Conservation (phyloP, 2,329 filamentous ascomycete species). For the Pseudocercospora cruenta region DNA sequence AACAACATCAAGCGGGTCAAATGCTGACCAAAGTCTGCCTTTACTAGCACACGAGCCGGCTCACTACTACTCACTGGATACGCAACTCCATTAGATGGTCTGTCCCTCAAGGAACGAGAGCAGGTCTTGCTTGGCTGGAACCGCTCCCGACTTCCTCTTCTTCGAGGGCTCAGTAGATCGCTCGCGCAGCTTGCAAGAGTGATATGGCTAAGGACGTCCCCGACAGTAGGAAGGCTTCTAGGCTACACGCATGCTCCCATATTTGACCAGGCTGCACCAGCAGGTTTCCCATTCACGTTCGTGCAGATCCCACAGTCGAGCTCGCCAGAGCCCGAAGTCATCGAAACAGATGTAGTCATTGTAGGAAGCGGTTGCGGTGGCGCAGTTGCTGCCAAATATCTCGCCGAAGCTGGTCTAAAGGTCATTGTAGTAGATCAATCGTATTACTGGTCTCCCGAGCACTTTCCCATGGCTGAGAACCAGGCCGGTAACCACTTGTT, state of each 20-base stretch:
- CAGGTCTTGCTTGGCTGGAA: constrained; percentile 66
- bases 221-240: constrained; percentile 58
- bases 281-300: constrained; percentile 62
- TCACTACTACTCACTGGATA: constrained; percentile 70
- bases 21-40: constrained; percentile 21
- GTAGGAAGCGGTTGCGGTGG: constrained; percentile 87
- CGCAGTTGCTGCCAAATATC: constrained; percentile 76
- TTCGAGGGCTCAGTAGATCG: constrained; percentile 61
- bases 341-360: constrained; percentile 82
- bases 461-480: constrained; percentile 73
- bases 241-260: constrained; percentile 62
- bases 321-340: constrained; percentile 53
- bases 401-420: constrained; percentile 73
- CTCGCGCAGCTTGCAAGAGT: constrained; percentile 60
- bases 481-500: constrained; percentile 67
- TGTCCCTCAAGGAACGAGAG: constrained; percentile 64
- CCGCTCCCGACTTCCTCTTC: constrained; percentile 57
- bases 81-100: constrained; percentile 63
- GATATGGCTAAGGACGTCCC: constrained; percentile 60
- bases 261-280: constrained; percentile 55
- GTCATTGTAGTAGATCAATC: constrained; percentile 84
- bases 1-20: constrained; percentile 19
- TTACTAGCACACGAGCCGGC: constrained; percentile 61
- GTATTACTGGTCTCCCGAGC: constrained; percentile 72
- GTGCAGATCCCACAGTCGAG: constrained; percentile 57